Conservation (phyloP, 768 basidiomycete genomes). For the Suillus subaureus region DNA sequence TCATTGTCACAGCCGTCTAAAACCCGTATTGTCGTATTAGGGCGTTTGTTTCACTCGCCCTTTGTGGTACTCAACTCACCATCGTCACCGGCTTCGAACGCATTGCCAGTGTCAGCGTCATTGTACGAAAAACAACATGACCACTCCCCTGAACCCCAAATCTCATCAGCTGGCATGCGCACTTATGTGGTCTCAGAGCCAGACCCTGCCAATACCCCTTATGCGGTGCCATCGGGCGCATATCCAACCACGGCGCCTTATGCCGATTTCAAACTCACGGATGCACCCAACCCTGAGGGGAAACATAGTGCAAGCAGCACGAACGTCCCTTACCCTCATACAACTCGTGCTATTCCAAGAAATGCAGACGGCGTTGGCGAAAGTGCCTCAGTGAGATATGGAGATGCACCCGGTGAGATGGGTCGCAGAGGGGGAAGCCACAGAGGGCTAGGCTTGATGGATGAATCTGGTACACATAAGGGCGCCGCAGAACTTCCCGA, state of each 20-base stretch:
- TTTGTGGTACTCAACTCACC: constrained; percentile 53
- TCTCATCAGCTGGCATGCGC: constrained; percentile 48
- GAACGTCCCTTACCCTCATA: constrained; percentile 44
- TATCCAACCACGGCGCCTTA: constrained; percentile 55
- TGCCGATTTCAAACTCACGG: constrained; percentile 43
- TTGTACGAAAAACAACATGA: constrained; percentile 69
- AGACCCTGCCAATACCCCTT: constrained; percentile 60
- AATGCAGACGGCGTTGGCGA: constrained; percentile 48
- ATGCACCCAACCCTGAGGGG: constrained; percentile 38
- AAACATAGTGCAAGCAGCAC: constrained; percentile 48
- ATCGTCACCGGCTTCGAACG: constrained; percentile 34
- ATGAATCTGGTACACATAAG: constrained; percentile 39
- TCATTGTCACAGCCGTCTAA: constrained; percentile 9
- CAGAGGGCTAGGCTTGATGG: constrained; percentile 47
- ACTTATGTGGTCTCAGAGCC: constrained; percentile 78
- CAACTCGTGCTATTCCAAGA: constrained; percentile 43
- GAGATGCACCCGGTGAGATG: constrained; percentile 48
- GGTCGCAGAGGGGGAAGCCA: constrained; percentile 42
- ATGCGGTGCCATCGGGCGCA: constrained; percentile 74
- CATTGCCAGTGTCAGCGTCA: constrained; percentile 23
- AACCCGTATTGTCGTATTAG: not conserved
- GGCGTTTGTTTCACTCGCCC: constrained; percentile 67
- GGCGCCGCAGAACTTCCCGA: constrained; percentile 43
- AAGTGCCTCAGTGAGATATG: constrained; percentile 47
- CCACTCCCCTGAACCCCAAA: constrained; percentile 48